Percentiles rank a stretch among this genome's conserved stretches.
phyloP scores from a whole-genome alignment of 768 basidiomycete genomes.

The Leucocoprinus leucothites region DNA sequence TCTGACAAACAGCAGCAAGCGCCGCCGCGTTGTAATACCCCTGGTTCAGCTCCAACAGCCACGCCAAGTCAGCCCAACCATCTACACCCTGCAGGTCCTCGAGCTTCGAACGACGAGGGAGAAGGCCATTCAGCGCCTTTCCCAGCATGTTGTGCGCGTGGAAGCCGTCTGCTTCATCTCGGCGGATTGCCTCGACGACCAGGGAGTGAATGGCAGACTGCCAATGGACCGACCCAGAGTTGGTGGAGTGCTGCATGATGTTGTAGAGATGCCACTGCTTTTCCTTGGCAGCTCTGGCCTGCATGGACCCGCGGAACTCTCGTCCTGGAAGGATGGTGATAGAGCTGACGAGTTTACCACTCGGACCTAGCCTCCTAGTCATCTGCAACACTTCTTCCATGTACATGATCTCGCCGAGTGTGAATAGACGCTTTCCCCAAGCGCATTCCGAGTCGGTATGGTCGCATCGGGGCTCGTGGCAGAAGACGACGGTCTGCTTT shows the following conservation, averaged over 20 bases:
- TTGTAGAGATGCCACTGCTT: constrained; percentile 18
- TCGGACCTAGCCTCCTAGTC: too few relatives aligned
- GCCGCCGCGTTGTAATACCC: constrained; percentile 23
- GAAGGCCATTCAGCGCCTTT: constrained; percentile 21
- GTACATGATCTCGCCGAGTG: too few relatives aligned
- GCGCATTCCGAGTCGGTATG: too few relatives aligned
- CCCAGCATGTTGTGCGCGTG: constrained; percentile 20
- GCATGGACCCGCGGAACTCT: constrained; percentile 3
- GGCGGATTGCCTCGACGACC: constrained; percentile 21
- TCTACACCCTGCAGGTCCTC: constrained; percentile 13
- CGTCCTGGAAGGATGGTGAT: not conserved
- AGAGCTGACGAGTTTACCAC: too few relatives aligned
- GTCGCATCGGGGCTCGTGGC: too few relatives aligned
- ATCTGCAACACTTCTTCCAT: too few relatives aligned
- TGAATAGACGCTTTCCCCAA: too few relatives aligned
- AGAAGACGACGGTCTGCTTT: too few relatives aligned
- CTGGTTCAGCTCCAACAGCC: constrained; percentile 25
- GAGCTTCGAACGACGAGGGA: constrained; percentile 19
- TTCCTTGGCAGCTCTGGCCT: constrained; percentile 8
- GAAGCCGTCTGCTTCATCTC: constrained; percentile 16
- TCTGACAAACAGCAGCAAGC: constrained; percentile 22
- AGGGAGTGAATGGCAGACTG: constrained; percentile 21
- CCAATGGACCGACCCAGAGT: constrained; percentile 18
- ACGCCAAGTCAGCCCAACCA: constrained; percentile 23
- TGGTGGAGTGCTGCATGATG: constrained; percentile 19